Evolutionary conservation across 768 basidiomycete species (phyloP), one percentile per base, ranked within the genome.

Genomic region (Mycena leptocephala): DNA sequence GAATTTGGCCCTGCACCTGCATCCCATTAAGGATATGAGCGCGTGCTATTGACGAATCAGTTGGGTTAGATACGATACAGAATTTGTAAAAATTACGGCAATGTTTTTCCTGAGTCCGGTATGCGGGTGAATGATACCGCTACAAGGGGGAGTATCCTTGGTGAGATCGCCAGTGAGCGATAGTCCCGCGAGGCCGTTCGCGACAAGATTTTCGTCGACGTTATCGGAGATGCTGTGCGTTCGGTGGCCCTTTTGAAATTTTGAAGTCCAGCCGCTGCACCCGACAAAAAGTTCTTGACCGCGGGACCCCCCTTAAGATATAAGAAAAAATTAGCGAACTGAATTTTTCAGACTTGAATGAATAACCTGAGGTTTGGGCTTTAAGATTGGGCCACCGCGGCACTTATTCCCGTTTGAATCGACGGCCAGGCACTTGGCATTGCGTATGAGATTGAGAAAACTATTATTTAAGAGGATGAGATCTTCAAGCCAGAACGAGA

Each of bases 101-200:
- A 3, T 0, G 5, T 51, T 67, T 74, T 48, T 56, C 28, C n/a
- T 56, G 18, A 65, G 55, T 5, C 72, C 72, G 1, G 56, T 74
- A n/a, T 67, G 63, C 20, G 72, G 64, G 16, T 66, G 72, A 41
- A 74, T 67, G 41, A 74, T 56, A 20, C n/a, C 61, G 64, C 55
- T 67, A 56, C 72, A 67, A n/a, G 63, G 72, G 1, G 39, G 32
- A 26, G 65, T 67, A 24, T 74, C 72, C 55, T 66, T 65, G 51
- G 13, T 41, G 13, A 11, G 37, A 61, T 74, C 64, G 28, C 67
- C 56, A 22, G 39, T 33, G 28, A 72, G 35, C 4, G 72, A 30
- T 18, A 3, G 11, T 0, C 64, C 63, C 20, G 72, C 72, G 0
- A 74, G 55, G n/a, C 20, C 63, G 2, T 65, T 63, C 2, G 63